Evolutionary conservation across 192 early-diverging fungal genomes (phyloP), one percentile per base, ranked within the genome.

Genomic region (Oehlia diaphana): DNA sequence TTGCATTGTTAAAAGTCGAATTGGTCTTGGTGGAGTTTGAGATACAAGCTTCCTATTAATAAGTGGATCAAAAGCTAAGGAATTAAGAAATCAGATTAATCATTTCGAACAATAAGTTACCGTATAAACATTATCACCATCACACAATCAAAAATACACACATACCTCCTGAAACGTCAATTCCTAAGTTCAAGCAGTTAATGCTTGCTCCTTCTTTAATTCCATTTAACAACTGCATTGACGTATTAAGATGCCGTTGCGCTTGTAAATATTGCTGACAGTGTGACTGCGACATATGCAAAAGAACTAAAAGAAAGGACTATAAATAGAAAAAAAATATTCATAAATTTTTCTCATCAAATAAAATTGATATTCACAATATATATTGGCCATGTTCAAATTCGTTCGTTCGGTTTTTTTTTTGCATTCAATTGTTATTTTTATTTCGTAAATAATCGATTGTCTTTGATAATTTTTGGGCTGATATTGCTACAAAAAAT

Each of bases 11-110:
- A 88, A 79, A 0, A 88, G 81, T 5, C 79, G 81, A 23, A 91
- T 89, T 61, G 90, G 89, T 37, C 89, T 83, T 72, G 92, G 90
- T 9, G 92, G 90, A 35, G 90, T 88, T 77, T 92, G 89, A 23
- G 90, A 84, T 28, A 87, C 86, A 1, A 90, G 81, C 72, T 92
- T 92, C 19, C 92, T 86, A 75, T 90, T 91, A 33, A 93, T 84
- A 5, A 84, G 82, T 21, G 88, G 86, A 70, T 93, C 91, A 83
- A 93, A 93, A 13, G 84, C 86, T 73, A 31, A 37, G 19, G 2
- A 53, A 72, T 44, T 28, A 42, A 12, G 4, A 49, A 47, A 47
- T 47, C 13, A 39, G 9, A 19, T n/a, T 16, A 37, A 35, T 19
- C 21, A 13, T 44, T 74, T 35, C 9, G 61, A 23, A 79, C 16